Conservation (phyloP, 495 filamentous ascomycete species). For the Lasiosphaeria miniovina region DNA sequence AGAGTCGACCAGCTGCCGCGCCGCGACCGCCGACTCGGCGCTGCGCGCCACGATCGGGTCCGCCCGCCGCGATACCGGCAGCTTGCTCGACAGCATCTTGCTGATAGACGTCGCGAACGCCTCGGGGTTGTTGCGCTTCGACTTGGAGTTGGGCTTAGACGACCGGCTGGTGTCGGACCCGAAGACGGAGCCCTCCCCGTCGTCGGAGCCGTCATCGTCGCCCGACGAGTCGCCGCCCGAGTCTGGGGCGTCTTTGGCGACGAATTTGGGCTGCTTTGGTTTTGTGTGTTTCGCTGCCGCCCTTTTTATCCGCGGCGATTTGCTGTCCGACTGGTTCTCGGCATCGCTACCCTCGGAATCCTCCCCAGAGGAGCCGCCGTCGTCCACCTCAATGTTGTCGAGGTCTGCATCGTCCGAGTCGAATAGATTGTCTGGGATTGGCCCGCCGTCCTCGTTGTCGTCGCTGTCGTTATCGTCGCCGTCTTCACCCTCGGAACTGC, state of each 20-base stretch:
- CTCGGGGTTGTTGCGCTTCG: conserved; percentile 83
- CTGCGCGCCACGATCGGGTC: conserved; percentile 89
- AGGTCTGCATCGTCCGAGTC: conserved; percentile 64
- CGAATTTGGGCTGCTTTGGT: conserved; percentile 20
- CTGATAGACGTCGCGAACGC: conserved; percentile 89
- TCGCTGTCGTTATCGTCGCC: conserved; percentile 45
- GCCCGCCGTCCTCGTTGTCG: conserved; percentile 45
- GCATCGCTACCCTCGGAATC: conserved; percentile 43
- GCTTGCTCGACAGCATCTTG: conserved; percentile 84
- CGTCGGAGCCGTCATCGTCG: conserved; percentile 33
- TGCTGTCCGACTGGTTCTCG: conserved; percentile 18
- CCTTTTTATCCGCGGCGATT: conserved; percentile 2
- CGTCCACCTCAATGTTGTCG: conserved; percentile 44
- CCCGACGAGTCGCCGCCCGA: conserved; percentile 30
- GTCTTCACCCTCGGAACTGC: conserved; percentile 56
- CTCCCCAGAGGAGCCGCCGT: conserved; percentile 34
- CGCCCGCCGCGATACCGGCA: conserved; percentile 70
- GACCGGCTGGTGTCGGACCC: conserved; percentile 32
- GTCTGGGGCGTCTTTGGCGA: conserved; percentile 36
- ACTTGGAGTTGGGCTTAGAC: conserved; percentile 36
- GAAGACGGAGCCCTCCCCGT: conserved; percentile 36
- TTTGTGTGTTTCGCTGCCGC: conserved; percentile 12
- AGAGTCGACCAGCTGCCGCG: conserved; percentile 63
- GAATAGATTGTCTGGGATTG: conserved; percentile 62
- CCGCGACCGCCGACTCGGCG: conserved; percentile 61